phyloP scores from a whole-genome alignment of 1,284 basidiomycete species.

The Vanrija pseudolonga region DNA sequence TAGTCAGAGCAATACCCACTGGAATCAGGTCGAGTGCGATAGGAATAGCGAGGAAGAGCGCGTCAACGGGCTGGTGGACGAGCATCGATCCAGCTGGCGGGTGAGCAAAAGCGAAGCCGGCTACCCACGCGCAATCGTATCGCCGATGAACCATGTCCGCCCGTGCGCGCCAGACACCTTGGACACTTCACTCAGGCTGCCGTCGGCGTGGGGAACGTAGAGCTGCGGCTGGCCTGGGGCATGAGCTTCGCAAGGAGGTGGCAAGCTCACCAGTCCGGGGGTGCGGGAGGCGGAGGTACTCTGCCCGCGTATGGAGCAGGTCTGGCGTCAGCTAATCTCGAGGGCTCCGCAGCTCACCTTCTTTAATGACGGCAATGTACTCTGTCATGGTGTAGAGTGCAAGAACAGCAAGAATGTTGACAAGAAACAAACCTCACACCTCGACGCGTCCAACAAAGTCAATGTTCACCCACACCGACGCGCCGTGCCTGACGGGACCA shows the following conservation, averaged over 20 bases:
- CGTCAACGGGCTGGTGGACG: slow-evolving; percentile 39
- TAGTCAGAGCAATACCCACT: slow-evolving; percentile 13
- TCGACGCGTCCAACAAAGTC: slow-evolving; percentile 4
- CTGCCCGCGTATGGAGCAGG: slow-evolving; percentile 23
- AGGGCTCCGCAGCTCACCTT: slow-evolving; percentile 12
- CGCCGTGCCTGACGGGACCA: slow-evolving; percentile 3
- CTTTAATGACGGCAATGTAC: slow-evolving; percentile 26
- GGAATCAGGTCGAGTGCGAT: slow-evolving; percentile 28
- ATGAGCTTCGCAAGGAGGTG: slow-evolving; percentile 1
- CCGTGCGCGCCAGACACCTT: slow-evolving; percentile 32
- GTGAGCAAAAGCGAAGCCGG: background rate
- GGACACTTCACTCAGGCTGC: slow-evolving; percentile 29
- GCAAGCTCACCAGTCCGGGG: slow-evolving; percentile 37
- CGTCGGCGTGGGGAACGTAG: slow-evolving; percentile 29
- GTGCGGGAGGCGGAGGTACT: slow-evolving; percentile 42
- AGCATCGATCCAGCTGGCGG: slow-evolving; percentile 33
- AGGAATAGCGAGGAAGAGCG: slow-evolving; percentile 41
- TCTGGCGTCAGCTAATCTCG: slow-evolving; percentile 20
- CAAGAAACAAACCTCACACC: background rate
- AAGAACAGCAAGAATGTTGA: background rate
- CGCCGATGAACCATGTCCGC: slow-evolving; percentile 44
- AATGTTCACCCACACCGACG: background rate
- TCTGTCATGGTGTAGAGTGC: slow-evolving; percentile 14
- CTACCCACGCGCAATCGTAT: slow-evolving; percentile 30
- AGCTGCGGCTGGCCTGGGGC: slow-evolving; percentile 35